Percentiles rank a stretch among this genome's conserved stretches.
phyloP scores from a whole-genome alignment of 352 stramenopile species.

The Phytophthora fragariae region DNA sequence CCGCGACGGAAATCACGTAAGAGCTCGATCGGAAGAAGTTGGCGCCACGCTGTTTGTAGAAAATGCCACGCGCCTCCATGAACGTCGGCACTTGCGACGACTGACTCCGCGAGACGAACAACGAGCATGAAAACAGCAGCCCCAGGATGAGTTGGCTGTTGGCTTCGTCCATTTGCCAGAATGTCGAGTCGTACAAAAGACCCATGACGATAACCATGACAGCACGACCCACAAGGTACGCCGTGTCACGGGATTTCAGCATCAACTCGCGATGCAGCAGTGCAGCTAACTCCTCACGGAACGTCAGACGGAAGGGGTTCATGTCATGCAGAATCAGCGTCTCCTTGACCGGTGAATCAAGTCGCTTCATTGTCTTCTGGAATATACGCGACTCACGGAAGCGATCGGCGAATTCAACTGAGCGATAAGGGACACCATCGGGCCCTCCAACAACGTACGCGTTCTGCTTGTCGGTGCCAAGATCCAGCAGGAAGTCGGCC shows the following conservation, averaged over 20 bases:
- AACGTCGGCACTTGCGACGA: conserved; percentile 84
- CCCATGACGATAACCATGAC: conserved; percentile 73
- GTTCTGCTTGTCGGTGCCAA: conserved; percentile 33
- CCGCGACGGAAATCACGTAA: conserved; percentile 65
- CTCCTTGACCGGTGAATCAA: conserved; percentile 36
- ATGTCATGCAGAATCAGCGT: no score
- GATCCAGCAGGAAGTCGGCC: conserved; percentile 14
- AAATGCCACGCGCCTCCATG: conserved; percentile 75
- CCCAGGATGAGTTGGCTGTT: conserved; percentile 77
- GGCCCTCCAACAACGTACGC: conserved; percentile 14
- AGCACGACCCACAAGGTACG: conserved; percentile 53
- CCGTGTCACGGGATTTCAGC: conserved; percentile 68
- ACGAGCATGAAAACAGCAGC: conserved; percentile 88
- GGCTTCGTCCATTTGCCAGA: conserved; percentile 66
- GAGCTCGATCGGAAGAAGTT: conserved; percentile 89
- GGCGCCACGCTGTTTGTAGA: conserved; percentile 90
- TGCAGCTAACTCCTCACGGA: conserved; percentile 43
- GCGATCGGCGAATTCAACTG: conserved; percentile 50
- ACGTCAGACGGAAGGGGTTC: conserved; percentile 53
- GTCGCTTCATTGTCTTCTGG: conserved; percentile 46
- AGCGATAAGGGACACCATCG: conserved; percentile 27
- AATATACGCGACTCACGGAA: conserved; percentile 63
- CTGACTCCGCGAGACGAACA: conserved; percentile 87
- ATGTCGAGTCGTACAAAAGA: conserved; percentile 69
- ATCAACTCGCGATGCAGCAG: conserved; percentile 56